Evolutionary conservation across 2,329 filamentous ascomycete species (phyloP).

Genomic region (Chrysoporthe cubensis): DNA sequence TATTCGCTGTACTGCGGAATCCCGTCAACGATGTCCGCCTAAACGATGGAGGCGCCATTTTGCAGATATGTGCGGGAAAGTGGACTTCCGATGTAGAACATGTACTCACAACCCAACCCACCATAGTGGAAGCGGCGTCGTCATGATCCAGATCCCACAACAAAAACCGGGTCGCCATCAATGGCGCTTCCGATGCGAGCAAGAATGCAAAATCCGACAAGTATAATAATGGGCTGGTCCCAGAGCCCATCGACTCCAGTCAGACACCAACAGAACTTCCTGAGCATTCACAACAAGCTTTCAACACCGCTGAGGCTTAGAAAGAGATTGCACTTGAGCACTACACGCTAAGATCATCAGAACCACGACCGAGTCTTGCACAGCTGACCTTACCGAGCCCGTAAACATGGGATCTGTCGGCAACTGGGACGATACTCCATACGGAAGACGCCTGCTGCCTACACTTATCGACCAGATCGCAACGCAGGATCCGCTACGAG

Average conservation of each 20-base stretch:
- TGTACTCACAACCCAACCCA: not conserved
- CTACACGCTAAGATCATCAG: not conserved
- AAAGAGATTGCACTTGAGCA: not conserved
- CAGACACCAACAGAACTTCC: not conserved
- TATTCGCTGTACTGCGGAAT: not conserved
- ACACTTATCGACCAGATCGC: conserved; percentile 27
- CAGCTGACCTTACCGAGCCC: not conserved
- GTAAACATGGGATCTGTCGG: conserved; percentile 23
- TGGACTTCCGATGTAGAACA: not conserved
- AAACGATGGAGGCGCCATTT: not conserved
- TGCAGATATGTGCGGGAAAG: not conserved
- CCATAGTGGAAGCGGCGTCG: not conserved
- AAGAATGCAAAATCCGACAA: not conserved
- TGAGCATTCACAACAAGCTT: not conserved
- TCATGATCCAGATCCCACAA: not conserved
- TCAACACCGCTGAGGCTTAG: not conserved
- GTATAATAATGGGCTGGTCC: conserved; percentile 6
- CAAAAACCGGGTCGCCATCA: not conserved
- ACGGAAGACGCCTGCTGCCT: conserved; percentile 26
- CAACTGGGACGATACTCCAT: conserved; percentile 15
- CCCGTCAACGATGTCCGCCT: not conserved
- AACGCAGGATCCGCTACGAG: conserved; percentile 23
- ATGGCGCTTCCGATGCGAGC: not conserved
- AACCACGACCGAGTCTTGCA: not conserved
- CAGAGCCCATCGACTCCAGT: not conserved